phyloP scores from a whole-genome alignment of 257 asterid species.

The Ilex aquifolium region DNA sequence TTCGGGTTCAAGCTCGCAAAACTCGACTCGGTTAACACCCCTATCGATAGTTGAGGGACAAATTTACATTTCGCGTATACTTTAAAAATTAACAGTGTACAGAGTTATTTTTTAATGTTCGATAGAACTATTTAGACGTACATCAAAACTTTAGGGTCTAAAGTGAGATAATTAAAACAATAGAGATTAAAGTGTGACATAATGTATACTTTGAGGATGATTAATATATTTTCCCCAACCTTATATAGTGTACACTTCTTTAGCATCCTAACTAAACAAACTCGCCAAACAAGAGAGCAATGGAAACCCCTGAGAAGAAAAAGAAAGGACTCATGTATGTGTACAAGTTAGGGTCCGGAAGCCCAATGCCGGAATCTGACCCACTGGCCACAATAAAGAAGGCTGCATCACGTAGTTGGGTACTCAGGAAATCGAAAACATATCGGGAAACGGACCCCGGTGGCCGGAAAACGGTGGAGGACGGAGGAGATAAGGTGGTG shows the following conservation, averaged over 20 bases:
- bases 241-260: not conserved
- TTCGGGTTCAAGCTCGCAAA: no score
- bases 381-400: conserved; percentile 21
- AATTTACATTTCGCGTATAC: no score
- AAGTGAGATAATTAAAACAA: no score
- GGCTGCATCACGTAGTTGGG: conserved; percentile 26
- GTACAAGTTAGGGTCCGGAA: conserved; percentile 34
- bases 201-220: no score
- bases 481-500: conserved; percentile 10
- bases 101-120: no score
- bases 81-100: no score
- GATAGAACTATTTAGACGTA: no score
- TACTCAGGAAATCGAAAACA: conserved; percentile 52
- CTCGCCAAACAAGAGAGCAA: conserved; percentile 1
- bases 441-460: conserved; percentile 25
- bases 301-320: conserved; percentile 32
- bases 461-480: conserved; percentile 8
- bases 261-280: not conserved
- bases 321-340: conserved; percentile 44
- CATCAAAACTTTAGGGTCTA: no score
- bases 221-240: no score
- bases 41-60: no score
- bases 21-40: no score
- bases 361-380: conserved; percentile 9
- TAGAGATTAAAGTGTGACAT: no score